phyloP scores from a whole-genome alignment of 1,139 yeast genomes.

The Kluyveromyces sp. region DNA sequence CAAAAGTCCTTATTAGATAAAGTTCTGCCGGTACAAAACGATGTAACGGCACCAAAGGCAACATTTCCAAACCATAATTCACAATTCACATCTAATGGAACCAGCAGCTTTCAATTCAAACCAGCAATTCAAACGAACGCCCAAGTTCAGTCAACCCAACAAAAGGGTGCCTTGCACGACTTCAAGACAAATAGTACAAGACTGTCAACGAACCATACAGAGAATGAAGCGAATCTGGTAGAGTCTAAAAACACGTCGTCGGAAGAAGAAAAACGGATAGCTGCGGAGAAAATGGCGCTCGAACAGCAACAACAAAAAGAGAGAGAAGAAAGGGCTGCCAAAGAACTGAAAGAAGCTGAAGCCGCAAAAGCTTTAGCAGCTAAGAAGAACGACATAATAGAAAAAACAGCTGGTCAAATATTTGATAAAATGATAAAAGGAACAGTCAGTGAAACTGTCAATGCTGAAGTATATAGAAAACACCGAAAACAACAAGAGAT shows the following conservation, averaged over 20 bases:
- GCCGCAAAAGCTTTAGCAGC: neutral
- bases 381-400: neutral
- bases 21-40: neutral
- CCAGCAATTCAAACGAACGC: neutral
- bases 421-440: neutral
- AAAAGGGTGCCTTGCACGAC: too few relatives aligned
- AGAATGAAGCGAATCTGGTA: neutral
- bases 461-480: neutral
- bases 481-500: conserved; percentile 32
- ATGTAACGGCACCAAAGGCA: neutral
- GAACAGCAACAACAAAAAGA: neutral
- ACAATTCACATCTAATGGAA: neutral
- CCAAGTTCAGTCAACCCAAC: neutral
- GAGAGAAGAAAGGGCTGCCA: neutral
- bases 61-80: neutral
- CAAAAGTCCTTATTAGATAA: neutral
- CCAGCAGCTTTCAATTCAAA: neutral
- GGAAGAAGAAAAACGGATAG: neutral
- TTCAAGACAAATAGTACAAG: too few relatives aligned
- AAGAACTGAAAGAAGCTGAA: neutral
- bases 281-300: neutral
- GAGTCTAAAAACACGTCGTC: neutral
- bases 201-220: neutral
- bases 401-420: neutral
- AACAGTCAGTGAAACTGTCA: neutral